Base-by-base conservation (phyloP, 306 rosid species). In the Castanea sativa region DNA sequence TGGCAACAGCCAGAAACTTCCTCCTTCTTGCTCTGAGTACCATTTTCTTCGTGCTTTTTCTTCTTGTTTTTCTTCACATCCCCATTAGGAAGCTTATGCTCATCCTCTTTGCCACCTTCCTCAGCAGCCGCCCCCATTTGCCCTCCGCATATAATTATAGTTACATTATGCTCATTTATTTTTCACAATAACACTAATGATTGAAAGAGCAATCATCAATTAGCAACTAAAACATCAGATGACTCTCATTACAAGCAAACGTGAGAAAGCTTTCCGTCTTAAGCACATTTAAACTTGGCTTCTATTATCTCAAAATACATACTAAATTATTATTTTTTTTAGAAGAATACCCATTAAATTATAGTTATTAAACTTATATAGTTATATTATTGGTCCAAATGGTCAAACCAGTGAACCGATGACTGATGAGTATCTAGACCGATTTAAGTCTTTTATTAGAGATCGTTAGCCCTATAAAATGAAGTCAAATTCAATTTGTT, bases 1-100 rank as follows among this genome's bases (percentile, higher is more conserved):
- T 86, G 90, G 90, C 90, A 88, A 80, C 90, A 88, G 25, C 85
- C 88, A 4, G 85, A 45, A 13, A 82, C 69, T 19, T 55, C 82
- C 73, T 84, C 88, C 73, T 69, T 82, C 13, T 15, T 58, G 68
- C 70, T 80, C 80, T 81, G 79, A 18, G 12, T 55, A 69, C 45
- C 76, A 4, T 65, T 84, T 74, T 84, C 86, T 57, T 60, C 67
- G n/a, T 38, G 58, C 60, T 72, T 81, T 71, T 52, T 74, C 74
- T 80, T 67, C 23, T 73, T 84, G 63, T 69, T 68, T 75, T 79
- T 78, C 72, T 11, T 35, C 7, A 43, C 87, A 35, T 67, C 85
- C 71, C 84, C 90, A 76, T 64, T 79, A 21, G 83, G 79, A 76
- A 72, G 69, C 57, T 80, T 86, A 32, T 63, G 84, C 43, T 43